phyloP scores from a whole-genome alignment of 2,329 filamentous ascomycete species.

The Arthrobotrys megalospora region DNA sequence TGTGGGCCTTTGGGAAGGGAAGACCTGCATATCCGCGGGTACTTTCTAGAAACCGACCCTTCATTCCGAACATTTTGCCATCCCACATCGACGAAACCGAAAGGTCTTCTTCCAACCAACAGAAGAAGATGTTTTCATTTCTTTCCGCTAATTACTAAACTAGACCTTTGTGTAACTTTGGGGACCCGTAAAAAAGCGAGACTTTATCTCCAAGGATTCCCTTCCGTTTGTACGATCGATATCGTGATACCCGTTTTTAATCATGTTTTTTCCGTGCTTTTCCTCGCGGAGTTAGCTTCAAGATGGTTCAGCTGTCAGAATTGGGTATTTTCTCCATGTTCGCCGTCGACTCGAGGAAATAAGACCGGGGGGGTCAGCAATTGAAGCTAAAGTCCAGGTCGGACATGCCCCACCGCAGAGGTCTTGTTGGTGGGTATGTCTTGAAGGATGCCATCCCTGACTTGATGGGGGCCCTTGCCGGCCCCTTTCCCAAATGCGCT shows the following conservation, averaged over 20 bases:
- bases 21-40: slow-evolving; percentile 53
- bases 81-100: background rate
- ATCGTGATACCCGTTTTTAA: background rate
- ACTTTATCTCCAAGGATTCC: slow-evolving; percentile 2
- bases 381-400: slow-evolving; percentile 35
- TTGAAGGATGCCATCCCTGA: slow-evolving; percentile 44
- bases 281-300: slow-evolving; percentile 7
- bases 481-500: slow-evolving; percentile 45
- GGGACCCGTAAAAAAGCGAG: background rate
- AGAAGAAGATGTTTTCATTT: too few species aligned
- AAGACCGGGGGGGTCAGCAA: slow-evolving; percentile 15
- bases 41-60: slow-evolving; percentile 46
- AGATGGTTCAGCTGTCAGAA: slow-evolving; percentile 36
- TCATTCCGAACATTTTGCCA: slow-evolving; percentile 25
- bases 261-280: background rate
- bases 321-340: slow-evolving; percentile 10
- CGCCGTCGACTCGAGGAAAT: slow-evolving; percentile 27
- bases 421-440: slow-evolving; percentile 25
- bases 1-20: slow-evolving; percentile 41
- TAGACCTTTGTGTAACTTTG: slow-evolving; percentile 14
- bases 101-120: too few species aligned
- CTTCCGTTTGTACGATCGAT: background rate
- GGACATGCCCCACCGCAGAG: slow-evolving; percentile 46
- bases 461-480: slow-evolving; percentile 29
- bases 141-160: background rate